Percentiles rank a stretch among this genome's conserved stretches.
phyloP scores from a whole-genome alignment of 108 stramenopile species.

The Skeletonema marinoi region DNA sequence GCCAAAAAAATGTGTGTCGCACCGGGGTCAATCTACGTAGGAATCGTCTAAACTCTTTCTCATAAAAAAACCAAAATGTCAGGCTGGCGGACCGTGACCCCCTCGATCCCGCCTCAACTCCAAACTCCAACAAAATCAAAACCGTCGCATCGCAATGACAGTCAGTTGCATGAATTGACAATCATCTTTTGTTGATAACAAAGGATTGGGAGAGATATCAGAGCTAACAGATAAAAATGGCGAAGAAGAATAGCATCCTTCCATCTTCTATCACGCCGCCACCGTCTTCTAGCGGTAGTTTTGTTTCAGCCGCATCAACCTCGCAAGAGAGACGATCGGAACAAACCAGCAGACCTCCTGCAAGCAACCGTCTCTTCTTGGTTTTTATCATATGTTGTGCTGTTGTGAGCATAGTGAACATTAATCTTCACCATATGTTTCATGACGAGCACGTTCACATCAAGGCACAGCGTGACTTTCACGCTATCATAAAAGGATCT shows the following conservation, averaged over 20 bases:
- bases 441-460: constrained; percentile 4
- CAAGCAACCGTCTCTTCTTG: not conserved
- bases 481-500: not conserved
- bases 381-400: not conserved
- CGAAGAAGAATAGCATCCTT: not conserved
- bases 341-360: not conserved
- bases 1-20: too few species aligned
- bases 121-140: too few species aligned
- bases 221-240: not conserved
- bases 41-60: too few species aligned
- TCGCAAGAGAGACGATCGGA: not conserved
- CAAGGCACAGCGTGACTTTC: not conserved
- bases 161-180: too few species aligned
- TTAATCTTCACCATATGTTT: constrained; percentile 2
- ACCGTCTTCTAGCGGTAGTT: not conserved
- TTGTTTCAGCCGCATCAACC: not conserved
- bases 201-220: too few species aligned
- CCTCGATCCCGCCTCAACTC: too few species aligned
- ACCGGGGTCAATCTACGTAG: too few species aligned
- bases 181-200: too few species aligned
- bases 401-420: not conserved
- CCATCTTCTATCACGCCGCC: not conserved
- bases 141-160: too few species aligned
- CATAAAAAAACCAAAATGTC: too few species aligned
- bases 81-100: too few species aligned